Evolutionary conservation across 2,329 filamentous ascomycete species (phyloP).

Genomic region (Colletotrichum horii): DNA sequence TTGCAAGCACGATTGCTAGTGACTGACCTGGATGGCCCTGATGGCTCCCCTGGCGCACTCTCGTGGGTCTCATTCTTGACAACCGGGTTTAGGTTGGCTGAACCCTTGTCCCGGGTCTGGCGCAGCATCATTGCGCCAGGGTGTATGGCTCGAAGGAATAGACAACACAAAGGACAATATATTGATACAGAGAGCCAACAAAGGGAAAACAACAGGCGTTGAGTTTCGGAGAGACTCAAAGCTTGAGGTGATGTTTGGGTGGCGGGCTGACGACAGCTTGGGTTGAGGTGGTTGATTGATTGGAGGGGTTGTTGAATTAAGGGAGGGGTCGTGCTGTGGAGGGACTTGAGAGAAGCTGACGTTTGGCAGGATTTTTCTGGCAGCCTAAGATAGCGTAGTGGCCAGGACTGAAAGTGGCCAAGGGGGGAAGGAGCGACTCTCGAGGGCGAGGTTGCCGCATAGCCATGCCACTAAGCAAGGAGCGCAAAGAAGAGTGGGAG

Average conservation of each 20-base stretch:
- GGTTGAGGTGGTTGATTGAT: background rate
- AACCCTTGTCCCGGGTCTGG: background rate
- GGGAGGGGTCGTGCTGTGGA: background rate
- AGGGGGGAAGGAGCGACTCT: background rate
- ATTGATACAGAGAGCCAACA: background rate
- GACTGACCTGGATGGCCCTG: background rate
- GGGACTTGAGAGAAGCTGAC: background rate
- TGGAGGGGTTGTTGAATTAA: conserved; percentile 1
- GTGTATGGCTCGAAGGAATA: background rate
- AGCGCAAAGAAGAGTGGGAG: background rate
- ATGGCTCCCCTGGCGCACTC: background rate
- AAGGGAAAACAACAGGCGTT: background rate
- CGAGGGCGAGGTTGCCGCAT: background rate
- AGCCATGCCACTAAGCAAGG: background rate
- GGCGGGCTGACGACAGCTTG: background rate
- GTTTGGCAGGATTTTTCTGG: background rate
- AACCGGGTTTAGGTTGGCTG: background rate
- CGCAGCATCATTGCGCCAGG: background rate
- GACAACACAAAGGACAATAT: background rate
- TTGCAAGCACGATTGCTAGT: background rate
- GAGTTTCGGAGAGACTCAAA: background rate
- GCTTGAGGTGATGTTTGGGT: background rate
- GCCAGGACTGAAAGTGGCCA: background rate
- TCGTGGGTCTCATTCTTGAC: background rate
- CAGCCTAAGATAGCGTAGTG: background rate